Base-by-base conservation (phyloP, 2,329 filamentous ascomycete genomes). In the Aspergillus eucalypticola region DNA sequence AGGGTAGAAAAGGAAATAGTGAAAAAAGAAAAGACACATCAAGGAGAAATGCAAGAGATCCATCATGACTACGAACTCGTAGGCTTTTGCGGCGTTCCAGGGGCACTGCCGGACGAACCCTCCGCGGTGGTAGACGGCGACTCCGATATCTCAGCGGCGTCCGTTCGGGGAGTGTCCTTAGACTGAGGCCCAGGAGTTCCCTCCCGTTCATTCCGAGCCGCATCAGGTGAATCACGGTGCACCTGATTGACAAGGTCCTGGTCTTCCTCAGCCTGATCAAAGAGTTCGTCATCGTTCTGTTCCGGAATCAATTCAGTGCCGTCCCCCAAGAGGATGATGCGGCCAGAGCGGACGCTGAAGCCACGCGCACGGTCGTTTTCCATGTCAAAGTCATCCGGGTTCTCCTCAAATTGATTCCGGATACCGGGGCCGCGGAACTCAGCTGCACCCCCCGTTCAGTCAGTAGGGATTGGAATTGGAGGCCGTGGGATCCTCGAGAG, bases 321-420 rank as follows among this genome's bases (percentile, higher is more conserved):
- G 81, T 98, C 93, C 67, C 94, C 93, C 69, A 99, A 86, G 75
- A 96, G 88, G 77, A 98, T 98, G 76, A 97, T 92, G 70, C 93
- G 88, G 69, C 92, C 92, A 60, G 82, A 80, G 76, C 87, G 86
- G 76, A 89, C 90, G 75, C 88, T 89, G 77, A 88, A 92, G 63
- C 90, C 86, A 76, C 86, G 87, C 71, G 89, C 72, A 60, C 78
- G 78, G 58, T 82, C 79, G 55, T 80, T 72, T 56, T 81, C 80
- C 63, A 81, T 68, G 62, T 84, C 82, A 73, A 83, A 83, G 60
- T 84, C 82, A 70, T 83, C 81, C 7, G 78, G 88, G 76, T 87
- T 91, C 73, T 93, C 90, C 76, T 93, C 90, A 74, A 90, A 91
- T 77, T 90, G 90, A 78, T 91, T 89, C 77, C 91, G 90, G 66